Conservation (phyloP, 2,329 filamentous ascomycete species). For the Scorias spongiosa region DNA sequence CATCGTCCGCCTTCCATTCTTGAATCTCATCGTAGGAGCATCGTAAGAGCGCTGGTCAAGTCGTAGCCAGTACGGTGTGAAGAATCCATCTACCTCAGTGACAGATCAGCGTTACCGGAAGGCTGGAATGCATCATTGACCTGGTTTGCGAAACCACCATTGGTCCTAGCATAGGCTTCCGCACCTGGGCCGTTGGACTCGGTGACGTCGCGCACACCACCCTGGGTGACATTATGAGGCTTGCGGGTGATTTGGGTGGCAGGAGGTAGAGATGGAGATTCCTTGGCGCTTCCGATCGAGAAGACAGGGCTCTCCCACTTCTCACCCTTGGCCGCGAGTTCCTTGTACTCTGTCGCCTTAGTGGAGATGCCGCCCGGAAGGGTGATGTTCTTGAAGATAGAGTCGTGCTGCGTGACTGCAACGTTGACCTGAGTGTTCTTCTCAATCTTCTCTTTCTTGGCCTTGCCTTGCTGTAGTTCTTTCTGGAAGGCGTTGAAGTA, state of each 20-base stretch:
- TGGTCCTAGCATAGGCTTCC: constrained; percentile 1
- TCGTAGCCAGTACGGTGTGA: background rate
- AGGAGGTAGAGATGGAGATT: constrained; percentile 55
- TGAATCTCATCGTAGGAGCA: background rate
- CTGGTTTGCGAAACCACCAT: constrained; percentile 26
- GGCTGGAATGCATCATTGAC: constrained; percentile 27
- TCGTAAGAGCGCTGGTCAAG: background rate
- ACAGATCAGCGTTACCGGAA: constrained; percentile 1
- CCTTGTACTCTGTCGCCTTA: constrained; percentile 88
- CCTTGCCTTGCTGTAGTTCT: constrained; percentile 57
- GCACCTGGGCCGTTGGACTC: constrained; percentile 2
- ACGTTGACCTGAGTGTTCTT: constrained; percentile 51
- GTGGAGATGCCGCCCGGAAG: constrained; percentile 78
- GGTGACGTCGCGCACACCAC: constrained; percentile 17
- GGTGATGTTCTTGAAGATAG: constrained; percentile 77
- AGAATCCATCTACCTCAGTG: background rate
- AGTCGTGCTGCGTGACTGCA: constrained; percentile 74
- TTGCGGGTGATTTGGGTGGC: constrained; percentile 42
- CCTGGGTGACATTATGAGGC: constrained; percentile 33
- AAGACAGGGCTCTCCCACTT: constrained; percentile 94
- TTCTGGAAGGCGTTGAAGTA: constrained; percentile 65
- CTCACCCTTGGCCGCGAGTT: constrained; percentile 74
- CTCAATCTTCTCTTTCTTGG: constrained; percentile 51
- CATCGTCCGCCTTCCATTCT: background rate
- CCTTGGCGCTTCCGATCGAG: constrained; percentile 61